These are phyloP conservation scores for Aurifilum marmelostoma DNA, from an alignment of 2,329 filamentous ascomycete genomes.

Conservation along the genomic window DNA sequence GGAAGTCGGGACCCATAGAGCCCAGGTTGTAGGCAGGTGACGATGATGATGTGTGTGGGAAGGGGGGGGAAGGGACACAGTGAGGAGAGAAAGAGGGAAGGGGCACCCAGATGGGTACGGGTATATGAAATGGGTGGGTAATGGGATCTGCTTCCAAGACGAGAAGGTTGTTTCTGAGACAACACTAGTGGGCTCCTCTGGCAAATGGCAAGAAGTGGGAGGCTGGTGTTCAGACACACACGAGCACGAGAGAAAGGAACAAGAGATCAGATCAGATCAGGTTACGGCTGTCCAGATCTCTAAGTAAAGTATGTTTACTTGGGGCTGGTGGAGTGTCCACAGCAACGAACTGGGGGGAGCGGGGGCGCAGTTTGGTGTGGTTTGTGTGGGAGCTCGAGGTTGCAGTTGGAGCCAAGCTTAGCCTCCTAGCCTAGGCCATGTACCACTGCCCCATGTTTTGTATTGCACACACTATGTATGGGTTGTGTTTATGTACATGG, in stretches of 20 bases:
- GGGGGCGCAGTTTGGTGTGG: background rate
- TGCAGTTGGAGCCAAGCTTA: background rate
- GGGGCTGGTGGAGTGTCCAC: conserved; percentile 7
- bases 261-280: conserved; percentile 4
- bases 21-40: conserved; percentile 4
- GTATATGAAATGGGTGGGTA: background rate
- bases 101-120: conserved; percentile 2
- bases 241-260: background rate
- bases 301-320: conserved; percentile 10
- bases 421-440: background rate
- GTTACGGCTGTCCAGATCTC: background rate
- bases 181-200: conserved; percentile 1
- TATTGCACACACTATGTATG: background rate
- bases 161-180: conserved; percentile 15
- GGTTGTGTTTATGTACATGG: background rate
- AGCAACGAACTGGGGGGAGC: conserved; percentile 12
- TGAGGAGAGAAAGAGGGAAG: background rate
- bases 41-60: background rate
- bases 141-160: conserved; percentile 6
- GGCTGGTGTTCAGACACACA: conserved; percentile 19
- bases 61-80: background rate
- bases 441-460: background rate
- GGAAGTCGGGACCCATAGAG: conserved; percentile 1
- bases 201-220: conserved; percentile 17
- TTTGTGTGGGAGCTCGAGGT: background rate